A percentile compares a stretch with the other conserved stretches of the same genome.
Conservation (phyloP, 78 protist genomes). For the Protostelium mycophagum region DNA sequence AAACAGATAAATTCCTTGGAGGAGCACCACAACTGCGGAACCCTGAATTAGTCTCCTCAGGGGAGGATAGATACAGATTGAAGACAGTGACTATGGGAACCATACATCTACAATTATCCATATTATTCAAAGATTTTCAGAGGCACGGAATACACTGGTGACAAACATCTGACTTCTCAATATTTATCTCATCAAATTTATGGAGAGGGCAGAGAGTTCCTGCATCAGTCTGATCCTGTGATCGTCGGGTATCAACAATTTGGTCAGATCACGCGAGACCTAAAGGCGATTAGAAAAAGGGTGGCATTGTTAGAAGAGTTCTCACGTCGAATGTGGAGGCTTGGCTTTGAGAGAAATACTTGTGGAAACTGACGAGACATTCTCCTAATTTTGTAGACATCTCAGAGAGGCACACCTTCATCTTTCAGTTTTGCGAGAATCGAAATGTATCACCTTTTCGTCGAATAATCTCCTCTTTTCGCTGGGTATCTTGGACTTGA, state of each 20-base stretch:
- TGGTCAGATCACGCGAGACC: not conserved
- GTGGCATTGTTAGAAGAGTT: no score
- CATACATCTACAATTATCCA: not conserved
- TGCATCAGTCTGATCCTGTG: not conserved
- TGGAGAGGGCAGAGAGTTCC: not conserved
- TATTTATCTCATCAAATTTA: not conserved
- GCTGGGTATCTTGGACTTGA: not conserved
- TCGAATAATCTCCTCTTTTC: not conserved
- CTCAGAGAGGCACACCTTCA: not conserved
- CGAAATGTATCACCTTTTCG: not conserved
- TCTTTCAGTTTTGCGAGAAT: not conserved
- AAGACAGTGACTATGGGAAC: constrained; percentile 8
- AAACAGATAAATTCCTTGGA: constrained; percentile 16
- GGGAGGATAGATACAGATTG: not conserved
- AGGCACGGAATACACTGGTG: not conserved
- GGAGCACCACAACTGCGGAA: constrained; percentile 12
- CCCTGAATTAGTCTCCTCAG: not conserved
- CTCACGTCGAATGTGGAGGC: not conserved
- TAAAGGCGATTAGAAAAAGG: no score
- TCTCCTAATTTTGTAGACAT: not conserved
- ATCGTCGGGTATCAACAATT: not conserved
- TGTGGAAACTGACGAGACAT: not conserved
- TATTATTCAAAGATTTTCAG: not conserved
- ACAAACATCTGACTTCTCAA: not conserved
- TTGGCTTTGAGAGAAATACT: not conserved